Conservation (phyloP, 805 yeast species). For the Millerozyma acaciae region DNA sequence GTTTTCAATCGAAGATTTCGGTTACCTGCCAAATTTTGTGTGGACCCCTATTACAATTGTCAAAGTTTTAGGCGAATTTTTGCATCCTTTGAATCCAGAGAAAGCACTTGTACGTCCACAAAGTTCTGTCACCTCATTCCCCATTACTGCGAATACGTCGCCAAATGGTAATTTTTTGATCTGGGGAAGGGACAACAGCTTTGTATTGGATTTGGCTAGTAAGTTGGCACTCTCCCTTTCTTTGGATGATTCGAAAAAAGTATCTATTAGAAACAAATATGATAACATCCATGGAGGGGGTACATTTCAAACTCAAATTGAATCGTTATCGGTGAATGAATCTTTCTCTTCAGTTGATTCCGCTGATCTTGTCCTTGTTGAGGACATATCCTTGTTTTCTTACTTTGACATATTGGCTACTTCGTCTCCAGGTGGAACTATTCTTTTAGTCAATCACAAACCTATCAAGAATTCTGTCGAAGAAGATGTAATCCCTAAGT, state of each 20-base stretch:
- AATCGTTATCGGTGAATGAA: conserved; percentile 19
- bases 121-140: conserved; percentile 12
- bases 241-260: conserved; percentile 49
- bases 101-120: conserved; percentile 16
- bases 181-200: conserved; percentile 68
- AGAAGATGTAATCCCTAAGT: conserved; percentile 48
- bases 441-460: conserved; percentile 44
- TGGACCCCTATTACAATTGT: conserved; percentile 56
- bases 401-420: conserved; percentile 61
- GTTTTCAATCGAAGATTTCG: conserved; percentile 46
- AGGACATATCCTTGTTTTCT: conserved; percentile 51
- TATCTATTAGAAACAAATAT: conserved; percentile 58
- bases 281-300: conserved; percentile 78
- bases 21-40: conserved; percentile 47
- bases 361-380: conserved; percentile 65
- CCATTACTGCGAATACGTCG: conserved; percentile 36
- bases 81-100: conserved; percentile 23
- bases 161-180: conserved; percentile 47
- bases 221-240: conserved; percentile 68
- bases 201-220: conserved; percentile 52
- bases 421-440: conserved; percentile 51
- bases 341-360: conserved; percentile 39
- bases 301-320: conserved; percentile 62
- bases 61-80: conserved; percentile 45
- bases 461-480: conserved; percentile 33